phyloP scores from a whole-genome alignment of 768 basidiomycete genomes.

The Inosperma sp. region DNA sequence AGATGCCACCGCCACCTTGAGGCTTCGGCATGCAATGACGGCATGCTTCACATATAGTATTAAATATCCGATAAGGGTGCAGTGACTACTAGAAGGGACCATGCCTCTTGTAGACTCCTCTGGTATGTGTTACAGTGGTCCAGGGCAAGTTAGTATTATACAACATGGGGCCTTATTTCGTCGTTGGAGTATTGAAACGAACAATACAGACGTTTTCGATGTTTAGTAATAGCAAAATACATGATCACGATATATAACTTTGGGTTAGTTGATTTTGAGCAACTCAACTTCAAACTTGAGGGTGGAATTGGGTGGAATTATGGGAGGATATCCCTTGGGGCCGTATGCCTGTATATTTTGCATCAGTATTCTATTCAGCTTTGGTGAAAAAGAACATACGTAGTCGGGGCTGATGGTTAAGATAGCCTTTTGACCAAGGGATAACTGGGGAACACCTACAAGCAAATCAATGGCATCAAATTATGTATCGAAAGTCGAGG shows the following conservation, averaged over 20 bases:
- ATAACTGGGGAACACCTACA: constrained; percentile 65
- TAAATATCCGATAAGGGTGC: no score
- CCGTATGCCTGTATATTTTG: constrained; percentile 57
- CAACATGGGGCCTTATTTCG: not conserved
- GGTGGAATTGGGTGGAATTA: constrained; percentile 72
- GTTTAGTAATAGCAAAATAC: not conserved
- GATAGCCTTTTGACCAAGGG: constrained; percentile 59
- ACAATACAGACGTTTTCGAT: no score
- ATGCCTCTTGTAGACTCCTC: no score
- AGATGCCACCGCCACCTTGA: no score
- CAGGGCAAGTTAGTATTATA: not conserved
- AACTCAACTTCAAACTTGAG: constrained; percentile 85
- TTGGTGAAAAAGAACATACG: constrained; percentile 39
- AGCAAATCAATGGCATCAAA: constrained; percentile 17
- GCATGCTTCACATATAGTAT: no score
- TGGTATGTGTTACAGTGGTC: not conserved
- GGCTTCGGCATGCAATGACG: no score
- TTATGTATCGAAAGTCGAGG: constrained; percentile 12
- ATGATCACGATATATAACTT: not conserved
- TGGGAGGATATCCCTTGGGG: constrained; percentile 68
- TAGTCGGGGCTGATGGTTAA: constrained; percentile 70
- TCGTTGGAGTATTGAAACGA: not conserved
- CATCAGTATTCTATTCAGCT: constrained; percentile 6
- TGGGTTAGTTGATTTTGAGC: constrained; percentile 57
- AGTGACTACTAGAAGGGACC: no score